Evolutionary conservation across 1,284 basidiomycete genomes (phyloP), one percentile per base, ranked within the genome.

Genomic region (Entoloma clypeatum): DNA sequence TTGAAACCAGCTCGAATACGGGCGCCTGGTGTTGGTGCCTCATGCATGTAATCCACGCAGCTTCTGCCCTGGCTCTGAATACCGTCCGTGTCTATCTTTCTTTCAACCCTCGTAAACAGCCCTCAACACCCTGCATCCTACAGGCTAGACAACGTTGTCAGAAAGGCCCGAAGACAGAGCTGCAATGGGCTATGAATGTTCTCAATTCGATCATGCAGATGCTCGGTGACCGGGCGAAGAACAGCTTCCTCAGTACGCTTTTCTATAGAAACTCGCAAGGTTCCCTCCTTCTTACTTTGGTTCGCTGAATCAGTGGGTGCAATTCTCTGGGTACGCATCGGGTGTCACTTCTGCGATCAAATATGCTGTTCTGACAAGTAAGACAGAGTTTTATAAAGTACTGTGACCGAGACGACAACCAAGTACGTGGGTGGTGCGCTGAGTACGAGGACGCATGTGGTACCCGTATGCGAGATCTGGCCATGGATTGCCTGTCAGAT

Each of bases 21-120:
- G 80, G 83, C 35, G 82, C 84, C 7, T 89, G 86, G 86, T 81
- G 78, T 51, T 89, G 75, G 61, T 82, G 75, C 49, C 71, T 72
- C 55, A 81, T 86, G 69, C 86, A 88, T 56, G 68, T 77, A 25
- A 63, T 81, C 48, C 74, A 86, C 51, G 78, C 81, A 26, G 80
- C 80, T 41, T 77, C 75, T 50, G 66, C 72, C 22, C 65, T 87
- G 39, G 80, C 75, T n/a, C 57, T 87, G 22, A 72, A 75, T 49
- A 68, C 73, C 57, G 85, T 86, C 52, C 24, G 37, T 41, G 33
- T 40, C 25, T 34, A 4, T 29, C 28, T 32, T 41, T 41, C 24
- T 43, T 39, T 23, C 17, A 23, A 48, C 36, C 45, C n/a, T n/a
- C n/a, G n/a, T n/a, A n/a, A n/a, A n/a, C n/a, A n/a, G n/a, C n/a